Evolutionary conservation across 495 filamentous ascomycete species (phyloP).

Genomic region (Hyaloscypha variabilis): DNA sequence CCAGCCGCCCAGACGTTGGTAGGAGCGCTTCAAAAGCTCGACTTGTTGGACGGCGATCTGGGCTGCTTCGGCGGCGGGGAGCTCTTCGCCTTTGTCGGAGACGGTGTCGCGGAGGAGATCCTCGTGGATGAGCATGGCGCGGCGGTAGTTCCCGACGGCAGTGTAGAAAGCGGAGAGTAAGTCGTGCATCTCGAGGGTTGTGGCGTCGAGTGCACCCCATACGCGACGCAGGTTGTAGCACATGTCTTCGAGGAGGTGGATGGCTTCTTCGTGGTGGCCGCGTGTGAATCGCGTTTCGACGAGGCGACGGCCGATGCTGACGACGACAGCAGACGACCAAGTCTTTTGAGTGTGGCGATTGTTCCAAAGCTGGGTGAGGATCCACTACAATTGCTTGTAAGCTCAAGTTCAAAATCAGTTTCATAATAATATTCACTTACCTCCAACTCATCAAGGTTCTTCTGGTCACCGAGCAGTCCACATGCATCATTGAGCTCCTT

Average conservation of each 20-base stretch:
- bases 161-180: conserved; percentile 58
- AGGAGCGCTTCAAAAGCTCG: too few species aligned
- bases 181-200: conserved; percentile 57
- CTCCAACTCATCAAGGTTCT: conserved; percentile 63
- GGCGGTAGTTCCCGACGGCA: conserved; percentile 47
- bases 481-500: conserved; percentile 55
- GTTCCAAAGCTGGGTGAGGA: conserved; percentile 62
- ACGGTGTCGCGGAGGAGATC: conserved; percentile 46
- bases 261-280: conserved; percentile 43
- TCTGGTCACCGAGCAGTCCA: conserved; percentile 57
- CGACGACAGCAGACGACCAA: conserved; percentile 55
- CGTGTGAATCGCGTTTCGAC: conserved; percentile 59
- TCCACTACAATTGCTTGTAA: conserved; percentile 40
- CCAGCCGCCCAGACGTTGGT: too few species aligned
- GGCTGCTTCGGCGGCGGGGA: too few species aligned
- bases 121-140: conserved; percentile 57
- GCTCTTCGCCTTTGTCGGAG: too few species aligned
- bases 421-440: conserved; percentile 34
- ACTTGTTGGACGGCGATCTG: too few species aligned
- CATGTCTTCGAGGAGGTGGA: conserved; percentile 60
- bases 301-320: conserved; percentile 58
- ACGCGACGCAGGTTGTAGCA: conserved; percentile 66
- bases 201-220: conserved; percentile 55
- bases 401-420: conserved; percentile 3
- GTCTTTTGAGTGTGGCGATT: conserved; percentile 60